Evolutionary conservation across 768 basidiomycete species (phyloP).

Genomic region (Pleurotus djamor): DNA sequence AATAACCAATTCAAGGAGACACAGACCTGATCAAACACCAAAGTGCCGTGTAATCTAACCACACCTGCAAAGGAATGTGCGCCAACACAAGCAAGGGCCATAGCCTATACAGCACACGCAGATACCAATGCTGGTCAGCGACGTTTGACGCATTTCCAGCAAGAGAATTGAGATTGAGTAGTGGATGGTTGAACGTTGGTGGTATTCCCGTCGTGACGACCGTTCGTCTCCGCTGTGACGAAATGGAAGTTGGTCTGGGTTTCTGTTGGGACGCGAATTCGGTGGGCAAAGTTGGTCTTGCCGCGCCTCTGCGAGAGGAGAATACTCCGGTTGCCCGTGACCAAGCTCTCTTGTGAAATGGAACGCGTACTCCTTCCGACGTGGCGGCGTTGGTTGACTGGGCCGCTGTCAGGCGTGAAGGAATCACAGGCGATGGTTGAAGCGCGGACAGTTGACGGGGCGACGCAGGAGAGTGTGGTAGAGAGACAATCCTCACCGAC

Average conservation of each 20-base stretch:
- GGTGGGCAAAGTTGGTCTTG: not conserved
- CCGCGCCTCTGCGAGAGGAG: not conserved
- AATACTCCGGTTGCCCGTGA: conserved; percentile 50
- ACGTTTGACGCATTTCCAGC: too few relatives aligned
- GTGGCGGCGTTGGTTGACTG: conserved; percentile 20
- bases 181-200: conserved; percentile 66
- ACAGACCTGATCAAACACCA: conserved; percentile 84
- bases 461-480: conserved; percentile 45
- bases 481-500: conserved; percentile 77
- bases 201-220: conserved; percentile 29
- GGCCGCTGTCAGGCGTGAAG: not conserved
- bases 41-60: conserved; percentile 87
- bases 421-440: not conserved
- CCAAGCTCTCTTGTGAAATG: conserved; percentile 47
- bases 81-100: conserved; percentile 72
- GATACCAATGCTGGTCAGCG: conserved; percentile 28
- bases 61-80: conserved; percentile 75
- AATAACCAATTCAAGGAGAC: conserved; percentile 7
- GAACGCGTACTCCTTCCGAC: conserved; percentile 26
- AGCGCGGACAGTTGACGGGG: not conserved
- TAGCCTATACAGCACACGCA: conserved; percentile 58
- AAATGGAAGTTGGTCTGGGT: too few relatives aligned
- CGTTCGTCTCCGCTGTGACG: too few relatives aligned
- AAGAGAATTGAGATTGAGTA: conserved; percentile 54
- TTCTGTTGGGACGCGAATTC: conserved; percentile 8